Base-by-base conservation (phyloP, 2,329 filamentous ascomycete genomes). In the Nigrospora sphaerica region DNA sequence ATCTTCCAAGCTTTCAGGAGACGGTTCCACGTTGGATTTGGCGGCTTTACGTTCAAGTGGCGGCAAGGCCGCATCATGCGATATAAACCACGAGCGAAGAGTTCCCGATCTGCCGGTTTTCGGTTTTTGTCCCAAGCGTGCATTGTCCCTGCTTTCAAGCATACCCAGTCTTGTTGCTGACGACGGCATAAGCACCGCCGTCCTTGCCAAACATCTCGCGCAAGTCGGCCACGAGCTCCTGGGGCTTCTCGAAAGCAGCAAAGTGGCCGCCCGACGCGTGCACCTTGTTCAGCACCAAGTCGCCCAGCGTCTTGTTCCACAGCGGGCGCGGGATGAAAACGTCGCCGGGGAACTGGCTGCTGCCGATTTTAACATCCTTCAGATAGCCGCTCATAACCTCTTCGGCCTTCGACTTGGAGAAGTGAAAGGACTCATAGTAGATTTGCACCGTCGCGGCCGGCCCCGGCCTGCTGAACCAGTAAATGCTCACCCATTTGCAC, bases 401-500 rank as follows among this genome's bases (percentile, higher is more conserved):
- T 0, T 83, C 55, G 0, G 78, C 81, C 51, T 81, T 77, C 0
- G 77, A 79, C 39, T 77, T 77, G 0, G 77, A 81, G 18, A 63
- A 56, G 48, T 81, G 79, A 6, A 56, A 61, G 0, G 69, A 63
- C 61, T 90, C 86, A 54, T 89, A 88, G 64, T 92, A 92, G 33
- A 90, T 85, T 10, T 82, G 63, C 7, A 80, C 17, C 57, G 47
- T 76, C 79, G 0, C 86, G 82, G 3, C 78, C 49, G 12, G 86
- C 78, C 0, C 86, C 85, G 1, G 84, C 81, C 0, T 67, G 12
- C 78, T 83, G 65, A 90, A 90, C 56, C 75, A 80, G 61, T 91
- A 91, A 17, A 91, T 75, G 44, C 73, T 79, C 0, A 90, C 65
- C 87, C 86, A 92, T 0, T 81, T 86, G 19, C 88, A 64, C 7